Base-by-base conservation (phyloP, 163 green algal species). In the Chlorella variabilis region DNA sequence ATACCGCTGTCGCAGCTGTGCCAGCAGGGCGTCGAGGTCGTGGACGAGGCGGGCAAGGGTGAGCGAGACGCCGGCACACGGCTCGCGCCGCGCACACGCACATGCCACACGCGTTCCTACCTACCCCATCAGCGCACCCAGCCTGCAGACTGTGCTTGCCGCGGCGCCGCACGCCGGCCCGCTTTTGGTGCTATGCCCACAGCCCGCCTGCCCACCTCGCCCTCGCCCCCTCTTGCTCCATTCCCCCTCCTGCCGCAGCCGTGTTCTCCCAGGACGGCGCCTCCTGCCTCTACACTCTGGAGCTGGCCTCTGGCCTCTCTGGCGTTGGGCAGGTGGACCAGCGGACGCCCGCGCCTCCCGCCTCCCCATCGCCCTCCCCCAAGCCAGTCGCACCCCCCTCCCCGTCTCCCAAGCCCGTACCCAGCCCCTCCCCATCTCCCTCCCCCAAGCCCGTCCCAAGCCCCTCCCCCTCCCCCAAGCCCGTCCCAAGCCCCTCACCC, bases 201-300 rank as follows among this genome's bases (percentile, higher is more conserved):
- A 4, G 11, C 34, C 8, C 11, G 45, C 63, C 15, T 33, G 34
- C 34, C 63, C 3, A 1, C 11, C 34, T 54, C 31, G 6, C 27
- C 2, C 21, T 66, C 8, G 4, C 25, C 13, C n/a, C 59, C 59
- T n/a, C n/a, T n/a, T n/a, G n/a, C n/a, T n/a, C n/a, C n/a, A n/a
- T n/a, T n/a, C n/a, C n/a, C 21, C 6, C 23, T 9, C 2, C 27
- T 68, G 59, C 29, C 15, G 7, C 42, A 39, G 29, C 33, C 11
- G 29, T 65, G 23, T 67, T 76, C 18, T 36, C 73, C 33, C 62
- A 76, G 63, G 76, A 66, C 34, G 76, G 62, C 76, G 20, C 76
- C 33, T 75, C 76, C 18, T 82, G 76, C 76, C 25, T 82, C 1
- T 82, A 51, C 29, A 54, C 33, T 18, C 48, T 74, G 20, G 75